Base-by-base conservation (phyloP, 768 basidiomycete genomes). In the Dentipellis fragilis region DNA sequence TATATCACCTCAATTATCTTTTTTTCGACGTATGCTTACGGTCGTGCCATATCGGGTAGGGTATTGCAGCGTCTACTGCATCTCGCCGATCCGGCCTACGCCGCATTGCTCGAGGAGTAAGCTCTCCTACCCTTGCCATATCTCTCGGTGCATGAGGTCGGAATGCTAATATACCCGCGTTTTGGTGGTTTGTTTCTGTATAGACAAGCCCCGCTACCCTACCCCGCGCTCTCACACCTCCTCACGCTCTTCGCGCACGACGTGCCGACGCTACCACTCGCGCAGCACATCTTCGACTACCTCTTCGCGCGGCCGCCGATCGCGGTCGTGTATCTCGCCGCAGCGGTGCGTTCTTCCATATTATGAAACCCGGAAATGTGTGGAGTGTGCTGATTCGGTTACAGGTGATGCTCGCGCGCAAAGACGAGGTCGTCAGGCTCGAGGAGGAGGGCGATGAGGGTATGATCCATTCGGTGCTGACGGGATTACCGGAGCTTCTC, bases 181-280 rank as follows among this genome's bases (percentile, higher is more conserved):
- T 58, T 49, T 49, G 54, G n/a, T n/a, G n/a, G n/a, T n/a, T n/a
- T n/a, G n/a, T n/a, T 35, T 10, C 16, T 45, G 23, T 16, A 51
- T 56, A 90, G 87, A 52, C 80, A 76, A 23, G 80, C 88, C 0
- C 89, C 88, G 0, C 74, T 94, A 1, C 93, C 93, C 0, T 95
- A 92, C 65, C 90, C 87, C 66, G 89, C 93, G 0, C 78, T 97
- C 16, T 89, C 92, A 4, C 89, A 93, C 70, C 80, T 96, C 35
- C 74, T 97, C 36, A 95, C 93, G 0, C 78, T 95, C 34, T 93
- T 97, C 71, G 84, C 93, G 10, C 93, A 97, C 67, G 93, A 96
- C 62, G 78, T 93, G 55, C 90, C 93, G 8, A 89, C 88, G 2
- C 77, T 95, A n/a, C 79, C 86, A 4, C 82, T 93, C 39, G 87